These are phyloP conservation scores for Akanthomyces dipterigenus DNA, from an alignment of 2,329 filamentous ascomycete genomes.

Conservation along the genomic window DNA sequence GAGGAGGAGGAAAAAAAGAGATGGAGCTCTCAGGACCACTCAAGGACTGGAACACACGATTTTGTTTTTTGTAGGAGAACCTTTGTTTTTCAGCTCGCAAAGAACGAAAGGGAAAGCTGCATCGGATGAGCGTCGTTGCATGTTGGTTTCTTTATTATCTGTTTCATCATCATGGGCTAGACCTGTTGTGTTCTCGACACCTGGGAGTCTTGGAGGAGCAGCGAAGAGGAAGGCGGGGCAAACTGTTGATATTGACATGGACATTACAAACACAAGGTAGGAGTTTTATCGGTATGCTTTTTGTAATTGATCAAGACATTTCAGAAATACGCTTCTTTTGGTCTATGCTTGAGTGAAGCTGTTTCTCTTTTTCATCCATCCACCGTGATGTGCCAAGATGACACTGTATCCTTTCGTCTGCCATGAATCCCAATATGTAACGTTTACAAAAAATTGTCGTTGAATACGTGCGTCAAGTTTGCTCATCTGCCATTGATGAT, in stretches of 20 bases:
- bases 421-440: not conserved
- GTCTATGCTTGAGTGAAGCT: not conserved
- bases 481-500: not conserved
- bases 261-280: conserved; percentile 13
- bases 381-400: not conserved
- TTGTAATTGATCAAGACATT: conserved; percentile 11
- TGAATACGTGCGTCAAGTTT: not conserved
- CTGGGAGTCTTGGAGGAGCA: not conserved
- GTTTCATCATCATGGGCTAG: conserved; percentile 7
- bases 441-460: not conserved
- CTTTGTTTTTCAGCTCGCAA: not conserved
- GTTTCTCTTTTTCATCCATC: not conserved
- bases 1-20: not conserved
- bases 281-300: conserved; percentile 15
- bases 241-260: conserved; percentile 9
- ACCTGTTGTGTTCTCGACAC: not conserved
- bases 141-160: not conserved
- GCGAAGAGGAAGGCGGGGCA: not conserved
- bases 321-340: not conserved
- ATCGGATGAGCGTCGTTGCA: conserved; percentile 7
- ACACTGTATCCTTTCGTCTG: not conserved
- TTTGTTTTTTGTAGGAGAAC: not conserved
- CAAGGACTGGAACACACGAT: not conserved
- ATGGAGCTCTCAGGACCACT: not conserved
- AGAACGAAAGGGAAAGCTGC: not conserved